A percentile compares a stretch with the other conserved stretches of the same genome.
Evolutionary conservation across 2,329 filamentous ascomycete genomes (phyloP).

Genomic region (Talaromyces sp.): DNA sequence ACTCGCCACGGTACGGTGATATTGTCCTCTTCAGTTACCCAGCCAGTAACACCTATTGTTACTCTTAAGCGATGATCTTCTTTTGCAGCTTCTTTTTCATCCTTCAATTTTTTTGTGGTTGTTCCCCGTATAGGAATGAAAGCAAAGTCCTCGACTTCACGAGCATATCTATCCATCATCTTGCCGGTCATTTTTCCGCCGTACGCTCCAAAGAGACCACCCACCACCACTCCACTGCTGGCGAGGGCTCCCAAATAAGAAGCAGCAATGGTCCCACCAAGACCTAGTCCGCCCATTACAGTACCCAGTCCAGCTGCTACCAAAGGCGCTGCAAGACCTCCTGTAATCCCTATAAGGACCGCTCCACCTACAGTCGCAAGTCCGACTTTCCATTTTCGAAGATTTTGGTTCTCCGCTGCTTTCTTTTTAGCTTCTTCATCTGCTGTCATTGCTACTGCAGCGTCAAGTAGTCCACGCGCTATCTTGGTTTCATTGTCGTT

Average conservation of each 20-base stretch:
- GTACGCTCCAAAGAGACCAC: slow-evolving; percentile 87
- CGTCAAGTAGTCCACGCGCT: slow-evolving; percentile 66
- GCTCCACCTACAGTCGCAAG: slow-evolving; percentile 84
- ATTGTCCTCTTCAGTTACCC: slow-evolving; percentile 67
- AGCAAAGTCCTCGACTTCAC: slow-evolving; percentile 82
- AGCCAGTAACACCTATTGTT: slow-evolving; percentile 78
- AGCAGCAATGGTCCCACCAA: slow-evolving; percentile 69
- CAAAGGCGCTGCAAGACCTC: slow-evolving; percentile 70
- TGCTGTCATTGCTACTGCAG: slow-evolving; percentile 70
- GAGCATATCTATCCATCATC: slow-evolving; percentile 82
- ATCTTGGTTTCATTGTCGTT: slow-evolving; percentile 69
- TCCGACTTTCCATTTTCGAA: slow-evolving; percentile 73
- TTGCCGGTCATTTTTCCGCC: slow-evolving; percentile 74
- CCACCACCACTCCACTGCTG: slow-evolving; percentile 72
- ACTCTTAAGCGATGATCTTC: slow-evolving; percentile 67
- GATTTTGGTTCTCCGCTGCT: slow-evolving; percentile 59
- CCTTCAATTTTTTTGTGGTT: slow-evolving; percentile 42
- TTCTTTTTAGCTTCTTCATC: slow-evolving; percentile 71
- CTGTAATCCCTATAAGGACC: slow-evolving; percentile 76
- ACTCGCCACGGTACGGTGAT: slow-evolving; percentile 73
- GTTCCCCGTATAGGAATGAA: slow-evolving; percentile 67
- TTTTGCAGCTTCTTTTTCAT: slow-evolving; percentile 36
- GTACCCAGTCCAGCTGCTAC: slow-evolving; percentile 73
- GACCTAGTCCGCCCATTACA: slow-evolving; percentile 69
- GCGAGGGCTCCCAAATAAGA: slow-evolving; percentile 74